Base-by-base conservation (phyloP, 2,329 filamentous ascomycete species). In the Drechslerella stenobrocha region DNA sequence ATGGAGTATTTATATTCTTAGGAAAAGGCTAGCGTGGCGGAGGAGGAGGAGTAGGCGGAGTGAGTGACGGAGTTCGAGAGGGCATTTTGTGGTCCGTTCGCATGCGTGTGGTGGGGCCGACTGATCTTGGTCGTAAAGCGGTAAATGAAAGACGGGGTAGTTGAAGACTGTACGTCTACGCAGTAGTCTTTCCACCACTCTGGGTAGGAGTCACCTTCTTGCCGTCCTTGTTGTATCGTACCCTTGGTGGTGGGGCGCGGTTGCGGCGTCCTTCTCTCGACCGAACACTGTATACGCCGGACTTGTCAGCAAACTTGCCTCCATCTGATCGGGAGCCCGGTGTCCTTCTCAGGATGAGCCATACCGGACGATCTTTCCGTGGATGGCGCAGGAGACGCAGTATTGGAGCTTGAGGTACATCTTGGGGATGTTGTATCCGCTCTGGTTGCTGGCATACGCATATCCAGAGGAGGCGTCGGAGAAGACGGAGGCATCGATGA, bases 331-430 rank as follows among this genome's bases (percentile, higher is more conserved):
- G 20, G 3, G 22, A 13, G 28, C 11, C 23, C 24, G 15, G n/a
- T n/a, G 48, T 11, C 18, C 23, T 13, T 52, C 44, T 18, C 18
- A 11, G 35, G 26, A 32, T 57, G 79, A n/a, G 80, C 85, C 91
- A 81, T 93, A 97, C 92, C 93, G 92, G 82, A 98, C 95, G 81
- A 98, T 98, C 89, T 98, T 98, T 86, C 93, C 93, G 86, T 98
- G 93, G 75, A 98, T 98, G 78, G 93, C 93, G 83, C 93, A 98
- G 81, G 92, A 97, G 79, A 98, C 93, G 81, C 93, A 98, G 90
- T 98, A 98, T 85, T 98, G 93, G 80, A 98, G 88, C 88, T 98
- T 98, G 83, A 98, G 85, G 89, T 98, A 98, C 95, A 98, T 98
- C 89, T 98, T 98, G 82, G 93, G 93, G 78, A 98, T 92, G 76